Conservation (phyloP, 495 filamentous ascomycete species). For the Staphylotrichum longicolle region DNA sequence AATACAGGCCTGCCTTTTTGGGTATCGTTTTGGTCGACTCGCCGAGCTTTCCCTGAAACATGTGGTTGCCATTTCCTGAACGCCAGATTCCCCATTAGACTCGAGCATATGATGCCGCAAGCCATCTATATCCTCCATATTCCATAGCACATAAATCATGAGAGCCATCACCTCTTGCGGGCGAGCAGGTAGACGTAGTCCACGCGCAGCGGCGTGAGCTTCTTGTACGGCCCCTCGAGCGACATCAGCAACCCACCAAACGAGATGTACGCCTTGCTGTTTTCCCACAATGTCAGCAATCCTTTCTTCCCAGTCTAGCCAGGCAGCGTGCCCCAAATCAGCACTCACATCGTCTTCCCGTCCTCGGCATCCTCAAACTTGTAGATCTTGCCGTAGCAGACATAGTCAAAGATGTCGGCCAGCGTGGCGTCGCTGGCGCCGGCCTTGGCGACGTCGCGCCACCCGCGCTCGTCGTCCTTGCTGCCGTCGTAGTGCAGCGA, state of each 20-base stretch:
- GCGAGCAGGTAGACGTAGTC: conserved; percentile 87
- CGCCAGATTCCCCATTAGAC: conserved; percentile 19
- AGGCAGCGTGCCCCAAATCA: too few species aligned
- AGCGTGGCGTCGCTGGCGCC: conserved; percentile 62
- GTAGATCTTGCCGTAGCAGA: conserved; percentile 97
- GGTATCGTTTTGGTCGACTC: conserved; percentile 30
- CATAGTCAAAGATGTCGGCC: conserved; percentile 93
- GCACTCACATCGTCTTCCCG: conserved; percentile 76
- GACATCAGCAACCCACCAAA: conserved; percentile 89
- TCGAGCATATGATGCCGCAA: conserved; percentile 10
- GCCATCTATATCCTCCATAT: background rate
- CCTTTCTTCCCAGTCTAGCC: background rate
- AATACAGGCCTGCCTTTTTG: conserved; percentile 21
- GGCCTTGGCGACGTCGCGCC: conserved; percentile 69
- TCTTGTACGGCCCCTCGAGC: conserved; percentile 93
- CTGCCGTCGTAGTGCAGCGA: conserved; percentile 82
- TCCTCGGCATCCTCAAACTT: conserved; percentile 85
- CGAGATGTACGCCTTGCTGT: conserved; percentile 84
- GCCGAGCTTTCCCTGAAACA: conserved; percentile 9
- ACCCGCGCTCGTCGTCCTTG: conserved; percentile 67
- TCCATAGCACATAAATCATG: background rate
- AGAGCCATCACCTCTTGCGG: conserved; percentile 69
- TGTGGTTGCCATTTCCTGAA: conserved; percentile 19
- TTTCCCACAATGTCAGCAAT: conserved; percentile 26
- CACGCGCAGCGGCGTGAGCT: conserved; percentile 82